Percentiles rank a stretch among this genome's conserved stretches.
phyloP scores from a whole-genome alignment of 1,284 basidiomycete genomes.

The Apiotrichum mycotoxinovorans region DNA sequence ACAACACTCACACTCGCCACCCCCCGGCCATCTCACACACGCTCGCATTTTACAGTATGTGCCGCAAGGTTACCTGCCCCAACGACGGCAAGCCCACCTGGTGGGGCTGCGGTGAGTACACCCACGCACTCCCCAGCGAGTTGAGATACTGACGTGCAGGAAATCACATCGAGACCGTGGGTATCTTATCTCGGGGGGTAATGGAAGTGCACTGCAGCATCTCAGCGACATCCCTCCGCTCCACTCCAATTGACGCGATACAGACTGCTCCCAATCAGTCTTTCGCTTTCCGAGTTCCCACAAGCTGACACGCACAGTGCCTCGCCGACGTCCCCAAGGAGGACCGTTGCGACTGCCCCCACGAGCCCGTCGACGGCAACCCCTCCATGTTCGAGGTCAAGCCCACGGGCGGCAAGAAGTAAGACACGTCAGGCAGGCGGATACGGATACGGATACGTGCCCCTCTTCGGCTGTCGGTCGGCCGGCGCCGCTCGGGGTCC shows the following conservation, averaged over 20 bases:
- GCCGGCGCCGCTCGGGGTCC: no score
- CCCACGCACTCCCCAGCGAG: no score
- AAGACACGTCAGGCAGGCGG: background rate
- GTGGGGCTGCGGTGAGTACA: constrained; percentile 49
- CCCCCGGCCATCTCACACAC: background rate
- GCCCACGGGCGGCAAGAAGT: constrained; percentile 8
- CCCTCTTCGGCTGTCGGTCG: no score
- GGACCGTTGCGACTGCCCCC: constrained; percentile 43
- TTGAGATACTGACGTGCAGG: constrained; percentile 22
- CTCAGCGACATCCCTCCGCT: no score
- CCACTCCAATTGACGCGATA: no score
- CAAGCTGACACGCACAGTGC: constrained; percentile 21
- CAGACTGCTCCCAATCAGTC: no score
- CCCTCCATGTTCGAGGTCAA: constrained; percentile 41
- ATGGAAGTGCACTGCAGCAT: no score
- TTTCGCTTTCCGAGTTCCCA: no score
- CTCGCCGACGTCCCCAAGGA: constrained; percentile 36
- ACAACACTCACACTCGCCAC: background rate
- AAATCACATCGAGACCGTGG: constrained; percentile 44
- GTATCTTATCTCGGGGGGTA: constrained; percentile 12
- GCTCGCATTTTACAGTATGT: constrained; percentile 35
- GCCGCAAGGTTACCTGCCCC: constrained; percentile 44
- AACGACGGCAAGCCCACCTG: constrained; percentile 49
- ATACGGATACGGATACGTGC: no score
- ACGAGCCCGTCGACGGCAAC: constrained; percentile 37